phyloP scores from a whole-genome alignment of 495 filamentous ascomycete species.

The Xylaria castorea region DNA sequence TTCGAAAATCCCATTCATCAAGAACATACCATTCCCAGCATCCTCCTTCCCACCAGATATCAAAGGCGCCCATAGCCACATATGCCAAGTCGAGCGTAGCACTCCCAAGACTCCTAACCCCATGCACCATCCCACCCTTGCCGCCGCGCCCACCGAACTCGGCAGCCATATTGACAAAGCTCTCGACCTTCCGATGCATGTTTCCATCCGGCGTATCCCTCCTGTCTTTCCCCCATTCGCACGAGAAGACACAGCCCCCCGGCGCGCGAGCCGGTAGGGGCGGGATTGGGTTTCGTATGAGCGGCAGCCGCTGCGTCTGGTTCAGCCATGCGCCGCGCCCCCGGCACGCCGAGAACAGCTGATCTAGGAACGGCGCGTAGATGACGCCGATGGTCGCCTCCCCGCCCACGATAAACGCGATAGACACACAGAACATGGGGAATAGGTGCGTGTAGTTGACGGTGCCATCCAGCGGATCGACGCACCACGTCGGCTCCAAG shows the following conservation, averaged over 20 bases:
- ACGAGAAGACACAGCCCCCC: slow-evolving; percentile 69
- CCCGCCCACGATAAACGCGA: slow-evolving; percentile 64
- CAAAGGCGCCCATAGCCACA: slow-evolving; percentile 73
- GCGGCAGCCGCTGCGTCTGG: slow-evolving; percentile 62
- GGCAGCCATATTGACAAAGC: slow-evolving; percentile 72
- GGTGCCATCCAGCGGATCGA: slow-evolving; percentile 74
- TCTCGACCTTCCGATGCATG: slow-evolving; percentile 69
- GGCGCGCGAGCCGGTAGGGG: slow-evolving; percentile 68
- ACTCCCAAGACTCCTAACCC: slow-evolving; percentile 70
- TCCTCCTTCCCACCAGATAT: slow-evolving; percentile 86
- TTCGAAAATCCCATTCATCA: neutral
- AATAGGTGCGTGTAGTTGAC: slow-evolving; percentile 77
- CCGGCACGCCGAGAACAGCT: slow-evolving; percentile 66
- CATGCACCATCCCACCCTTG: slow-evolving; percentile 81
- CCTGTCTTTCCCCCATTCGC: slow-evolving; percentile 77
- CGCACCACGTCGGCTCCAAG: slow-evolving; percentile 66
- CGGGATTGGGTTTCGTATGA: slow-evolving; percentile 62
- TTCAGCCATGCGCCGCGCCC: slow-evolving; percentile 72
- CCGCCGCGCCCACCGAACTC: slow-evolving; percentile 64
- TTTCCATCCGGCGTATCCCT: slow-evolving; percentile 67
- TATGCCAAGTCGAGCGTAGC: slow-evolving; percentile 79
- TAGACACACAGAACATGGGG: slow-evolving; percentile 76
- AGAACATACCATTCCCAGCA: slow-evolving; percentile 72
- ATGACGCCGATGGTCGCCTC: slow-evolving; percentile 68
- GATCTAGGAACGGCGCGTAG: slow-evolving; percentile 67